A percentile compares a stretch with the other conserved stretches of the same genome.
Conservation (phyloP, 345 rosid genomes). For the Viola odorata region DNA sequence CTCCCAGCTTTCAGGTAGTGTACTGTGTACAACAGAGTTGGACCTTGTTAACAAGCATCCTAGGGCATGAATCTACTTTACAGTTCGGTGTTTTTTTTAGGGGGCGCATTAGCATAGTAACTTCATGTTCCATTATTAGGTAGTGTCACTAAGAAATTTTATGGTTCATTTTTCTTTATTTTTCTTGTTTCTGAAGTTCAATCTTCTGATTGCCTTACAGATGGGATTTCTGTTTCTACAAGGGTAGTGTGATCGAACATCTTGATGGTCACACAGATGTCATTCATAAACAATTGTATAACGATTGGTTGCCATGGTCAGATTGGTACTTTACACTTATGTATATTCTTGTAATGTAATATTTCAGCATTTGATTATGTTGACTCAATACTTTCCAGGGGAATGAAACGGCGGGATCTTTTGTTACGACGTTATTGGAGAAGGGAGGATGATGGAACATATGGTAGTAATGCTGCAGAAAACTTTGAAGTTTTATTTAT, state of each 20-base stretch:
- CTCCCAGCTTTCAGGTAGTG: too few relatives aligned
- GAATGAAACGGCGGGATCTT: conserved; percentile 78
- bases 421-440: conserved; percentile 89
- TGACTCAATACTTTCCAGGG: conserved; percentile 43
- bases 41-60: too few relatives aligned
- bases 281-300: conserved; percentile 74
- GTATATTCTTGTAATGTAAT: not conserved
- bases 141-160: not conserved
- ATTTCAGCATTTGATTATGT: conserved; percentile 10
- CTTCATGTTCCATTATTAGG: too few relatives aligned
- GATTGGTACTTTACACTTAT: conserved; percentile 15
- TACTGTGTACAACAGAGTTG: too few relatives aligned
- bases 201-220: conserved; percentile 38
- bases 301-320: conserved; percentile 87
- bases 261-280: conserved; percentile 95
- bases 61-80: too few relatives aligned
- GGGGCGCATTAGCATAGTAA: too few relatives aligned
- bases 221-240: conserved; percentile 95
- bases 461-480: conserved; percentile 43
- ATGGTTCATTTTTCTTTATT: not conserved
- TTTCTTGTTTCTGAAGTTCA: conserved; percentile 6
- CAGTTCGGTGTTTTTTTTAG: too few relatives aligned
- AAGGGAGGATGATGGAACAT: conserved; percentile 95
- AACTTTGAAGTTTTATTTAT: not conserved
- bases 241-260: conserved; percentile 86